These are phyloP conservation scores for Trichophyton schoenleinii DNA, from an alignment of 2,329 filamentous ascomycete species.

Conservation along the genomic window DNA sequence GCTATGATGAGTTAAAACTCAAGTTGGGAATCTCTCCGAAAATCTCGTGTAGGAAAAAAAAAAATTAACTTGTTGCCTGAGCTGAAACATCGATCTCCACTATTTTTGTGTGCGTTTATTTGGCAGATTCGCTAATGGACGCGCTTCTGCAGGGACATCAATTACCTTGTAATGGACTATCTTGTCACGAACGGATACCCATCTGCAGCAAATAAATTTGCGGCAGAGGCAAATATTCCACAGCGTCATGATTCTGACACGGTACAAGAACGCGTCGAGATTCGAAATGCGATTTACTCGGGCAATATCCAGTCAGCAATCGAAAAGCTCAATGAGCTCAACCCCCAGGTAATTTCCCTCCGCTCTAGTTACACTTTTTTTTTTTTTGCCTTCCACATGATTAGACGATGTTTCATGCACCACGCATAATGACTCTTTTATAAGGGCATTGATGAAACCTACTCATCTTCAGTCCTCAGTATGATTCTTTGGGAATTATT, in stretches of 20 bases:
- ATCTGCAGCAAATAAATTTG: slow-evolving; percentile 83
- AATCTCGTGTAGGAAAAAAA: slow-evolving; percentile 73
- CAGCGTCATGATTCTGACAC: slow-evolving; percentile 57
- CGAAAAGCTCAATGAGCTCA: slow-evolving; percentile 73
- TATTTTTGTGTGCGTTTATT: slow-evolving; percentile 3
- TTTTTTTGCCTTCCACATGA: slow-evolving; percentile 46
- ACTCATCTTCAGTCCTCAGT: slow-evolving; percentile 69
- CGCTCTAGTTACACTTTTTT: slow-evolving; percentile 9
- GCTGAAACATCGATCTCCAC: slow-evolving; percentile 16
- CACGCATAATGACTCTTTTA: slow-evolving; percentile 77
- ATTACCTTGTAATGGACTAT: slow-evolving; percentile 90
- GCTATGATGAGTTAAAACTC: slow-evolving; percentile 71
- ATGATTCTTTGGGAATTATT: slow-evolving; percentile 46
- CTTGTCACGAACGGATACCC: slow-evolving; percentile 92
- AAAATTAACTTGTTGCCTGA: slow-evolving; percentile 66
- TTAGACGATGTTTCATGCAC: slow-evolving; percentile 99
- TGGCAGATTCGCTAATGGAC: slow-evolving; percentile 19
- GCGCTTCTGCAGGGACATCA: slow-evolving; percentile 61
- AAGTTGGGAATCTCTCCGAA: slow-evolving; percentile 99
- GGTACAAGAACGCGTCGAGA: slow-evolving; percentile 67
- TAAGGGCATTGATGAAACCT: slow-evolving; percentile 74
- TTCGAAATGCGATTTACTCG: slow-evolving; percentile 70
- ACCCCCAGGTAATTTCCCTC: slow-evolving; percentile 65
- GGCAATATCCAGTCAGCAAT: slow-evolving; percentile 81
- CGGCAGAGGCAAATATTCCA: slow-evolving; percentile 73